Conservation (phyloP, 768 basidiomycete genomes). For the Leccinum boreale region DNA sequence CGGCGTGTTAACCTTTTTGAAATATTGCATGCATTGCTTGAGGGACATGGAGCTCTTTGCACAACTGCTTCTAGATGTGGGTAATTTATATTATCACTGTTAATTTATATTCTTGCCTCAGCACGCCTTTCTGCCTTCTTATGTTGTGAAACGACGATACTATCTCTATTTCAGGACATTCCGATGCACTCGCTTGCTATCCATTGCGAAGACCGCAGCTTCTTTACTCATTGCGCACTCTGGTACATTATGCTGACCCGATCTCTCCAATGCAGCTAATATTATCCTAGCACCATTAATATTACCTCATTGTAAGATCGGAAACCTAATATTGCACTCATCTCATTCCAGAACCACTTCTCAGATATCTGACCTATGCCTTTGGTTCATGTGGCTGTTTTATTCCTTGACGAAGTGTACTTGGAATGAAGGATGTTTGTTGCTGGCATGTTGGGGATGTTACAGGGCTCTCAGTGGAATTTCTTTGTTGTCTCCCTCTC, state of each 20-base stretch:
- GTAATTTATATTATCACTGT: too few relatives aligned
- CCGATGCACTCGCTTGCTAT: conserved; percentile 73
- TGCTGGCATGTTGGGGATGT: conserved; percentile 66
- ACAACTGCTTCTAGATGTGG: too few relatives aligned
- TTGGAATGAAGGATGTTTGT: conserved; percentile 62
- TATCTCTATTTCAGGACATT: conserved; percentile 53
- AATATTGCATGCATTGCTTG: too few relatives aligned
- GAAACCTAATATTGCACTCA: too few relatives aligned
- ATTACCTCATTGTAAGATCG: too few relatives aligned
- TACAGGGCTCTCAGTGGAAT: conserved; percentile 89
- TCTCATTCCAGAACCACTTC: too few relatives aligned
- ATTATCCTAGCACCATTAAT: conserved; percentile 42
- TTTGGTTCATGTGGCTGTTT: conserved; percentile 80
- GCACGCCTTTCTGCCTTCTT: too few relatives aligned
- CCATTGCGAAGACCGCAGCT: conserved; percentile 71
- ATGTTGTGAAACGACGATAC: conserved; percentile 24
- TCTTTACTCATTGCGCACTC: conserved; percentile 61
- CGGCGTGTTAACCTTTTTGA: too few relatives aligned
- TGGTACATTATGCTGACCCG: conserved; percentile 38
- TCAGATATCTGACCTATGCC: conserved; percentile 64
- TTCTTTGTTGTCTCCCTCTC: conserved; percentile 44
- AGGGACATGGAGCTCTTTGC: too few relatives aligned
- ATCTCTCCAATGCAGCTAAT: not conserved
- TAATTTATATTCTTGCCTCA: too few relatives aligned
- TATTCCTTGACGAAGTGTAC: conserved; percentile 49